phyloP scores from a whole-genome alignment of 2,329 filamentous ascomycete genomes.

The Hypoxylon sp. region DNA sequence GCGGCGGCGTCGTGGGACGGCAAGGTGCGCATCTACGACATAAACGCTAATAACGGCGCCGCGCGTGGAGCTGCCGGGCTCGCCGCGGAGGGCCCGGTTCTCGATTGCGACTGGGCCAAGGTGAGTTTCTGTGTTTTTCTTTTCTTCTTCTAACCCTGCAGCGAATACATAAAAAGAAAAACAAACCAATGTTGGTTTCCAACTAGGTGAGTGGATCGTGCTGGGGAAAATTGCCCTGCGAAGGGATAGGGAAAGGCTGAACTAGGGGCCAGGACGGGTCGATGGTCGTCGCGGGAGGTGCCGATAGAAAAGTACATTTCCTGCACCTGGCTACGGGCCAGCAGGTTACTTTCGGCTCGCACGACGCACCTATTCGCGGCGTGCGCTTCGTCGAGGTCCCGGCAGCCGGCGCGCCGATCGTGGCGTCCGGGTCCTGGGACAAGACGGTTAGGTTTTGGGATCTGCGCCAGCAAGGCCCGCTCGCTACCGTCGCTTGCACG shows the following conservation, averaged over 20 bases:
- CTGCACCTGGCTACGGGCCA: conserved; percentile 52
- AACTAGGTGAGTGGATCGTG: conserved; percentile 45
- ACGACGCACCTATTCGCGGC: conserved; percentile 53
- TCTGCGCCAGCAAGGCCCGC: conserved; percentile 60
- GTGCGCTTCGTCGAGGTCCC: conserved; percentile 55
- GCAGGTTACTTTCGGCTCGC: conserved; percentile 49
- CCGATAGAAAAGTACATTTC: conserved; percentile 54
- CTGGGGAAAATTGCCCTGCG: background rate
- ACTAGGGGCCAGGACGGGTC: conserved; percentile 53
- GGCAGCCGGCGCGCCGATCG: conserved; percentile 44
- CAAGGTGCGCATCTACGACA: conserved; percentile 56
- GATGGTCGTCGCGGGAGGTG: conserved; percentile 53
- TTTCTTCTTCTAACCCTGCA: conserved; percentile 51
- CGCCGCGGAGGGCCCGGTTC: conserved; percentile 49
- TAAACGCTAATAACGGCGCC: conserved; percentile 42
- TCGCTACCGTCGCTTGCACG: conserved; percentile 62
- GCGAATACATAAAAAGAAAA: conserved; percentile 36
- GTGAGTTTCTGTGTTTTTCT: conserved; percentile 52
- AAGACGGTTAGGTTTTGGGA: conserved; percentile 72
- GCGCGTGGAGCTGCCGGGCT: conserved; percentile 49
- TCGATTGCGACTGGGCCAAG: conserved; percentile 58
- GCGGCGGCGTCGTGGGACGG: conserved; percentile 57
- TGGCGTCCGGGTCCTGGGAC: conserved; percentile 66
- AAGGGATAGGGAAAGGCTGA: conserved; percentile 9
- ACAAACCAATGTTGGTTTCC: conserved; percentile 45